Evolutionary conservation across 257 asterid genomes (phyloP).

Genomic region (Petunia axillaris): DNA sequence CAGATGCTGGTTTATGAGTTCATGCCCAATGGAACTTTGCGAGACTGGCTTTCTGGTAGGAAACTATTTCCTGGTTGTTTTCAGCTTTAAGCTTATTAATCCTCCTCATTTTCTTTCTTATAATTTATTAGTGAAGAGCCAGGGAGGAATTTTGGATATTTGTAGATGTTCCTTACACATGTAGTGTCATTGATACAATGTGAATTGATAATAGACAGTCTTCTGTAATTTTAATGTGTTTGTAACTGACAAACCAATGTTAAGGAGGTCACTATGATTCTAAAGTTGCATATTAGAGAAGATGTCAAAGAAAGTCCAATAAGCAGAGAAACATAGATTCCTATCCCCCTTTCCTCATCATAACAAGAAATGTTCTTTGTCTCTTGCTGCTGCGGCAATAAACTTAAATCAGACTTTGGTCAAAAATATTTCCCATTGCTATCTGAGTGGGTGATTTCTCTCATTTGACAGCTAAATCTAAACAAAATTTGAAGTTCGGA

Average conservation of each 20-base stretch:
- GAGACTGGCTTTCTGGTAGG: conserved; percentile 80
- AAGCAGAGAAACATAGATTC: conserved; percentile 1
- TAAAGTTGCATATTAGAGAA: conserved; percentile 4
- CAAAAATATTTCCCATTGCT: background rate
- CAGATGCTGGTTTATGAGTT: conserved; percentile 92
- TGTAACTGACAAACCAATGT: background rate
- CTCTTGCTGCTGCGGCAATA: background rate
- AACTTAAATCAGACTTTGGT: background rate
- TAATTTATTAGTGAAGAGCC: background rate
- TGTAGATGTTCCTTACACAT: conserved; percentile 9
- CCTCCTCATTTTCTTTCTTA: background rate
- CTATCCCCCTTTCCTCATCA: background rate
- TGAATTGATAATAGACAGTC: background rate
- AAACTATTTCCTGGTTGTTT: background rate
- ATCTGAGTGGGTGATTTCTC: conserved; percentile 19
- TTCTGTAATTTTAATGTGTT: conserved; percentile 7
- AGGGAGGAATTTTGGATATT: background rate
- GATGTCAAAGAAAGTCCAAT: background rate
- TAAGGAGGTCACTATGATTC: conserved; percentile 4
- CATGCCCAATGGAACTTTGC: conserved; percentile 82
- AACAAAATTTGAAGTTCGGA: conserved; percentile 55
- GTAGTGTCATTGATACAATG: background rate
- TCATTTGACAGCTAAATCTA: conserved; percentile 50
- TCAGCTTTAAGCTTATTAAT: background rate
- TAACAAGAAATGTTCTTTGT: background rate